Conservation (phyloP, 306 rosid genomes). For the Myrica gale region DNA sequence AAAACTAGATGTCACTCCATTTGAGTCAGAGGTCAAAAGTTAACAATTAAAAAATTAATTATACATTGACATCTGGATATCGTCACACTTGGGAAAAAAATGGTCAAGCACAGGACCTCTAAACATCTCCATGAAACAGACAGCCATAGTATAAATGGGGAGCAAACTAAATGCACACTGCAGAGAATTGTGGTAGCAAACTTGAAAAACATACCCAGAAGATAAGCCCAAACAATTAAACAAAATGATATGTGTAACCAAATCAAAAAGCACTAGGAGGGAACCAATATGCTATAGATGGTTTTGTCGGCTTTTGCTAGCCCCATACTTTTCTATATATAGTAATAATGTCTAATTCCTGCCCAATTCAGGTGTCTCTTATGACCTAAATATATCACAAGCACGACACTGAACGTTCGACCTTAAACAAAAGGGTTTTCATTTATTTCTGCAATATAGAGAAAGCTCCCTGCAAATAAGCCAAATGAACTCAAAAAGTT, state of each 20-base stretch:
- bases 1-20: neutral
- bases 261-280: neutral
- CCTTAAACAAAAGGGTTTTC: conserved; percentile 4
- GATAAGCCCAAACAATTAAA: neutral
- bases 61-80: neutral
- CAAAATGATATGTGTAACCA: neutral
- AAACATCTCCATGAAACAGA: neutral
- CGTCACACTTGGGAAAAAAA: neutral
- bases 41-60: neutral
- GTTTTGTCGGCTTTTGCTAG: neutral
- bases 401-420: neutral
- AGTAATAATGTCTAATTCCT: neutral
- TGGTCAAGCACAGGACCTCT: neutral
- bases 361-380: neutral
- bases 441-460: conserved; percentile 2
- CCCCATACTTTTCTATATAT: neutral
- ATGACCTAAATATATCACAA: neutral
- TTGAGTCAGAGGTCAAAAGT: neutral
- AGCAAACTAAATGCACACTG: neutral
- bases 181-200: neutral
- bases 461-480: neutral
- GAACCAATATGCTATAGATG: neutral
- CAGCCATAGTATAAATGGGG: neutral
- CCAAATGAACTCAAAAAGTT: neutral
- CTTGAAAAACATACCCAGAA: neutral